phyloP scores from a whole-genome alignment of 1,139 yeast species.

The Meyerozyma carpophila region DNA sequence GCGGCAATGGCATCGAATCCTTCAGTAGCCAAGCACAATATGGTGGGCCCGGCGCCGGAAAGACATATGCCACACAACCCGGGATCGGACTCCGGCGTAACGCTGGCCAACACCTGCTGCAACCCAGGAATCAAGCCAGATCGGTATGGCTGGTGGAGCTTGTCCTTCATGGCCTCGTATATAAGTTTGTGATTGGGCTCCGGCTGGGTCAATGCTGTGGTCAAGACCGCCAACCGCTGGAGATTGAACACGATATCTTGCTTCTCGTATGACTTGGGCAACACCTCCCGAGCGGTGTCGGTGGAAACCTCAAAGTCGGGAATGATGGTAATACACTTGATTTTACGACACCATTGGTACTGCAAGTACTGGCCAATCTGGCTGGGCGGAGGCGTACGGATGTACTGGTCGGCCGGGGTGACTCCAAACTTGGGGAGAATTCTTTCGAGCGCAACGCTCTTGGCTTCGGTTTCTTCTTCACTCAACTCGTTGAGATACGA shows the following conservation, averaged over 20 bases:
- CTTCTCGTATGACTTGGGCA: conserved; percentile 76
- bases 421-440: conserved; percentile 71
- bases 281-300: conserved; percentile 82
- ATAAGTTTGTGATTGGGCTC: conserved; percentile 81
- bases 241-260: conserved; percentile 85
- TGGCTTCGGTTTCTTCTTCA: conserved; percentile 62
- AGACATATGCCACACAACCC: conserved; percentile 92
- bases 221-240: conserved; percentile 42
- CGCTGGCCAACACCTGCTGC: conserved; percentile 68
- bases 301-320: conserved; percentile 95
- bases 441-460: conserved; percentile 78
- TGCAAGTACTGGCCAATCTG: conserved; percentile 86
- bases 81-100: conserved; percentile 76
- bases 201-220: conserved; percentile 74
- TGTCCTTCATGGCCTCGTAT: conserved; percentile 94
- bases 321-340: conserved; percentile 84
- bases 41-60: conserved; percentile 98
- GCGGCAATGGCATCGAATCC: conserved; percentile 80
- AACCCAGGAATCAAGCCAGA: conserved; percentile 88
- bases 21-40: conserved; percentile 85
- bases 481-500: conserved; percentile 80
- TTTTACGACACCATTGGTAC: conserved; percentile 75
- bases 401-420: conserved; percentile 50
- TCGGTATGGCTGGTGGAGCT: conserved; percentile 93
- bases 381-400: conserved; percentile 41